Evolutionary conservation across 116 monocot genomes (phyloP).

Genomic region (Papilionanthe hybrid): DNA sequence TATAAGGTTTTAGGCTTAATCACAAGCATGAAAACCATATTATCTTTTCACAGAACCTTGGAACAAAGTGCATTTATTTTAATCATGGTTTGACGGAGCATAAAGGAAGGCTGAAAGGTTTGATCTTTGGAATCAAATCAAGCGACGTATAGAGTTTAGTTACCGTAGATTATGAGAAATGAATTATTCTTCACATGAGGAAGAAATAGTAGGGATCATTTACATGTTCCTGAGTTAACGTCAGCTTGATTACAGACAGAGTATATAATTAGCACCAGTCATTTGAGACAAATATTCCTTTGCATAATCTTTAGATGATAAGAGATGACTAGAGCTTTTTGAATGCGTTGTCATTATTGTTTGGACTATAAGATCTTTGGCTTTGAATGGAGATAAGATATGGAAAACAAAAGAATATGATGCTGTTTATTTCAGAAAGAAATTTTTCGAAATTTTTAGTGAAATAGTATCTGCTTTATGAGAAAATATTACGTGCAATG

Average conservation of each 20-base stretch:
- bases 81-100: conserved; percentile 1
- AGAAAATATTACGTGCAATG: too few species aligned
- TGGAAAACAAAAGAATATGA: too few species aligned
- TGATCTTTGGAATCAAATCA: not conserved
- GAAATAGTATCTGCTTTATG: too few species aligned
- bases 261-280: not conserved
- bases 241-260: not conserved
- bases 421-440: too few species aligned
- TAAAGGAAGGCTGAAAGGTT: not conserved
- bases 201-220: too few species aligned
- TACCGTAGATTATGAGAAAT: not conserved
- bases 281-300: not conserved
- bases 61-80: not conserved
- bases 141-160: not conserved
- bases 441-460: too few species aligned
- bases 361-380: not conserved
- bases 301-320: not conserved
- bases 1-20: not conserved
- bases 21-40: not conserved
- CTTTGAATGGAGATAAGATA: too few species aligned
- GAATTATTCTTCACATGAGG: too few species aligned
- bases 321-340: not conserved
- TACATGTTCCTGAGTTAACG: too few species aligned
- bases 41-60: not conserved
- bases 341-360: too few species aligned